Conservation (phyloP, 331 rosid species). For the Pyracantha coccinea region DNA sequence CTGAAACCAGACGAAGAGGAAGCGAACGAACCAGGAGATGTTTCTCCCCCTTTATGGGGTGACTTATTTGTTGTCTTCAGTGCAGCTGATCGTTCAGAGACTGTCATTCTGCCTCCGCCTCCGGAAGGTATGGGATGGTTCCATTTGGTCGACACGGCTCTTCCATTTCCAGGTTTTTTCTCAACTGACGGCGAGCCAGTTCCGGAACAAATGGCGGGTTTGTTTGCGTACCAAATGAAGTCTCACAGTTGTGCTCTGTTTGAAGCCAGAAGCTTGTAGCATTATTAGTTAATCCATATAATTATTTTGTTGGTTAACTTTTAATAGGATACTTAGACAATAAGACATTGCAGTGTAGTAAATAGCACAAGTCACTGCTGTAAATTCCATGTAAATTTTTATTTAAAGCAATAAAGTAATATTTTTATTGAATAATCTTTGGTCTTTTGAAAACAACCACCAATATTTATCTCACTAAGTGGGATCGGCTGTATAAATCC, state of each 20-base stretch:
- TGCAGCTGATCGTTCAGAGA: slow-evolving; percentile 55
- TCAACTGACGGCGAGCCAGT: slow-evolving; percentile 37
- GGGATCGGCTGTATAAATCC: no score
- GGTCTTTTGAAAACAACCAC: not conserved
- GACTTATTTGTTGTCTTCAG: slow-evolving; percentile 61
- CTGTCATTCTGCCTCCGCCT: slow-evolving; percentile 39
- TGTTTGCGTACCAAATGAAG: slow-evolving; percentile 44
- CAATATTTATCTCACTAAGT: no score
- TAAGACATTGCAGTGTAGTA: not conserved
- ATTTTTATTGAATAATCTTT: not conserved
- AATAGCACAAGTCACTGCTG: not conserved
- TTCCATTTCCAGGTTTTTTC: slow-evolving; percentile 82
- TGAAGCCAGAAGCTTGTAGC: slow-evolving; percentile 45
- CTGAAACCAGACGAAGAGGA: slow-evolving; percentile 48
- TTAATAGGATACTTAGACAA: not conserved
- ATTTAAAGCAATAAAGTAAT: not conserved
- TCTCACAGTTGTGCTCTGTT: slow-evolving; percentile 65
- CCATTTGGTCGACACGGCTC: slow-evolving; percentile 74
- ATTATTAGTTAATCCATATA: not conserved
- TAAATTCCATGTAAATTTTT: slow-evolving; percentile 5
- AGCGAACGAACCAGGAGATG: slow-evolving; percentile 10
- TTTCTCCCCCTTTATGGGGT: slow-evolving; percentile 27
- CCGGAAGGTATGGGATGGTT: slow-evolving; percentile 55
- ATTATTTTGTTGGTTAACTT: not conserved
- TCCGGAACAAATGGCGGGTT: slow-evolving; percentile 23